Conservation (phyloP, 192 early-diverging fungal species). For the Spinellus fusiger region DNA sequence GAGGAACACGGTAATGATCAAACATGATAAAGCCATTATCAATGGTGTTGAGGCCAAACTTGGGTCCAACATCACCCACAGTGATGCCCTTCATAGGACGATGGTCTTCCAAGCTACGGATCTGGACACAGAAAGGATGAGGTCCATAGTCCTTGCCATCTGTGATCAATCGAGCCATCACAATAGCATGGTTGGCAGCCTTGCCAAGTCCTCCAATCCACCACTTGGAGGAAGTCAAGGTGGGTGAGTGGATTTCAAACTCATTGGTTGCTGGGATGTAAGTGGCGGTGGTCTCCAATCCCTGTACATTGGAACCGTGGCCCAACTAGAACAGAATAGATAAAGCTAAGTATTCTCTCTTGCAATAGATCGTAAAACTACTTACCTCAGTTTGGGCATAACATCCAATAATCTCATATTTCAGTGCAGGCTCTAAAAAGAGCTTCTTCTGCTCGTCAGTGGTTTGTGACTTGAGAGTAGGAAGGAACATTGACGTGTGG, state of each 20-base stretch:
- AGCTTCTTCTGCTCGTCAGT: constrained; percentile 72
- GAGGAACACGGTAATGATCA: constrained; percentile 74
- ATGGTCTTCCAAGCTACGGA: constrained; percentile 72
- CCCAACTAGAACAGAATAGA: constrained; percentile 23
- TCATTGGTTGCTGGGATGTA: constrained; percentile 78
- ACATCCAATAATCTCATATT: constrained; percentile 78
- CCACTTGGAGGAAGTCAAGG: constrained; percentile 77
- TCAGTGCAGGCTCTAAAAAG: constrained; percentile 66
- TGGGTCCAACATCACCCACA: constrained; percentile 85
- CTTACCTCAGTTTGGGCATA: constrained; percentile 74
- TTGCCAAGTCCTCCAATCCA: constrained; percentile 83
- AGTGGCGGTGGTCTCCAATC: constrained; percentile 83
- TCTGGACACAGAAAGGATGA: constrained; percentile 75
- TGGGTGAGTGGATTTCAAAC: constrained; percentile 80
- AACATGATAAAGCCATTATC: constrained; percentile 87
- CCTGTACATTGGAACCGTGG: constrained; percentile 83
- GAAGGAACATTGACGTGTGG: constrained; percentile 80
- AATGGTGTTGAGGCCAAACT: constrained; percentile 80
- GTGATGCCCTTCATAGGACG: constrained; percentile 68
- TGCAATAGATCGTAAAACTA: background rate
- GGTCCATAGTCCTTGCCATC: constrained; percentile 72
- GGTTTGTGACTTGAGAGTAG: constrained; percentile 67
- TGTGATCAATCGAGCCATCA: constrained; percentile 76
- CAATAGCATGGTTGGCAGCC: constrained; percentile 75
- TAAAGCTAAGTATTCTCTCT: background rate